phyloP scores from a whole-genome alignment of 352 stramenopile genomes.

The Phytophthora megakarya region DNA sequence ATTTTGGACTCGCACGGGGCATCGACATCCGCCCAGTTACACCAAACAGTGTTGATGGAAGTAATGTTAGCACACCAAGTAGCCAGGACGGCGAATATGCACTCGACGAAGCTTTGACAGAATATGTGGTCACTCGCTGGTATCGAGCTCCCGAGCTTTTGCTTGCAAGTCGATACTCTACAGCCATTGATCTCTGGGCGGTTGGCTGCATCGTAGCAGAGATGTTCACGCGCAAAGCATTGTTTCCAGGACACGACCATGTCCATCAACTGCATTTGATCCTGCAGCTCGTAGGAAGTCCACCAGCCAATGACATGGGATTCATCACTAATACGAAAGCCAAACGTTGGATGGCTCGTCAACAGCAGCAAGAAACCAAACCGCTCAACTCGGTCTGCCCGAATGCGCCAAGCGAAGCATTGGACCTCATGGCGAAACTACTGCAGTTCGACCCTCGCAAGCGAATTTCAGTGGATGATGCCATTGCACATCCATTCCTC shows the following conservation, averaged over 20 bases:
- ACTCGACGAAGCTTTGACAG: slow-evolving; percentile 70
- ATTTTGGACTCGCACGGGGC: slow-evolving; percentile 88
- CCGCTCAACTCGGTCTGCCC: slow-evolving; percentile 55
- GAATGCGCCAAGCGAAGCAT: slow-evolving; percentile 53
- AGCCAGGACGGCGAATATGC: slow-evolving; percentile 43
- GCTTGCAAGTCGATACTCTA: slow-evolving; percentile 95
- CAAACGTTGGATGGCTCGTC: slow-evolving; percentile 81
- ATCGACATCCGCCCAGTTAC: slow-evolving; percentile 50
- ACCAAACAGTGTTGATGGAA: slow-evolving; percentile 31
- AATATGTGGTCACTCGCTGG: slow-evolving; percentile 95
- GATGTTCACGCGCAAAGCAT: slow-evolving; percentile 90
- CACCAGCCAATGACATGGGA: slow-evolving; percentile 61
- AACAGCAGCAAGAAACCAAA: slow-evolving; percentile 68
- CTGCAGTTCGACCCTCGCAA: slow-evolving; percentile 90
- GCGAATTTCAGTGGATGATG: slow-evolving; percentile 72
- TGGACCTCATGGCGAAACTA: slow-evolving; percentile 89
- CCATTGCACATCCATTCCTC: slow-evolving; percentile 82
- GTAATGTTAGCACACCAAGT: slow-evolving; percentile 22
- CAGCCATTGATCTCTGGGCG: slow-evolving; percentile 95
- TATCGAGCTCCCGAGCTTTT: slow-evolving; percentile 94
- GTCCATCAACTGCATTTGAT: slow-evolving; percentile 92
- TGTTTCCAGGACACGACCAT: slow-evolving; percentile 86
- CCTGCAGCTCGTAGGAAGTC: slow-evolving; percentile 72
- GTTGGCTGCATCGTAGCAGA: slow-evolving; percentile 99
- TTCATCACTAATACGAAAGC: slow-evolving; percentile 88